A percentile compares a stretch with the other conserved stretches of the same genome.
phyloP scores from a whole-genome alignment of 2,329 filamentous ascomycete species.

The Diaporthe sp. region DNA sequence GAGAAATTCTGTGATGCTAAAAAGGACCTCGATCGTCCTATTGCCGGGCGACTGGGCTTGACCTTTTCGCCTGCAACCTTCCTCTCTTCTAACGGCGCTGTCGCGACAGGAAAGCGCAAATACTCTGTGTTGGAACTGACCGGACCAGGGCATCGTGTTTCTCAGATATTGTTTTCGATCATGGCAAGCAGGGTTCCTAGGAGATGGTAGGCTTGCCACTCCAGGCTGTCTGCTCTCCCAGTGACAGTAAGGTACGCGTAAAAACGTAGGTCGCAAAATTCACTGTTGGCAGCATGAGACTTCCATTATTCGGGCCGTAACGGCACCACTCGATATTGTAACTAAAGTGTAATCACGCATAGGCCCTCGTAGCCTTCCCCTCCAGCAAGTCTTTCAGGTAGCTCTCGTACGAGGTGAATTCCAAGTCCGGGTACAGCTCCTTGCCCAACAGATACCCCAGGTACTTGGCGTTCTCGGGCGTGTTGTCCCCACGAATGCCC shows the following conservation, averaged over 20 bases:
- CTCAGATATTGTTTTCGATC: accelerated
- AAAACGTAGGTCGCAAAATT: too few species aligned
- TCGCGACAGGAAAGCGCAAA: too few species aligned
- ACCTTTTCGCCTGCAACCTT: background rate
- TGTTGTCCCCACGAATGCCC: constrained; percentile 33
- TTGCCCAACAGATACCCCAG: constrained; percentile 27
- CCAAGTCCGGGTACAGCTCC: constrained; percentile 31
- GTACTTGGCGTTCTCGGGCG: constrained; percentile 28
- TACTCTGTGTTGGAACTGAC: background rate
- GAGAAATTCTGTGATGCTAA: background rate
- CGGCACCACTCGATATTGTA: background rate
- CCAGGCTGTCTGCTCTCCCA: background rate
- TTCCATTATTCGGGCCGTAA: background rate
- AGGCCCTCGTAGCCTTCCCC: constrained; percentile 1
- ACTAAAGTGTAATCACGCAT: background rate
- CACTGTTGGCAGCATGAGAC: too few species aligned
- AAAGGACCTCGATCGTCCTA: background rate
- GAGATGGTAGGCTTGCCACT: background rate
- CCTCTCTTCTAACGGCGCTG: too few species aligned
- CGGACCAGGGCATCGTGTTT: background rate
- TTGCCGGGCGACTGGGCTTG: background rate
- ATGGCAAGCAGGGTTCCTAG: too few species aligned
- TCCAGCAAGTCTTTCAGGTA: constrained; percentile 15
- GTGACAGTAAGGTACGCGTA: background rate
- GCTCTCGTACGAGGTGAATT: constrained; percentile 5